Base-by-base conservation (phyloP, 2,329 filamentous ascomycete species). In the Trichoderma koningii region DNA sequence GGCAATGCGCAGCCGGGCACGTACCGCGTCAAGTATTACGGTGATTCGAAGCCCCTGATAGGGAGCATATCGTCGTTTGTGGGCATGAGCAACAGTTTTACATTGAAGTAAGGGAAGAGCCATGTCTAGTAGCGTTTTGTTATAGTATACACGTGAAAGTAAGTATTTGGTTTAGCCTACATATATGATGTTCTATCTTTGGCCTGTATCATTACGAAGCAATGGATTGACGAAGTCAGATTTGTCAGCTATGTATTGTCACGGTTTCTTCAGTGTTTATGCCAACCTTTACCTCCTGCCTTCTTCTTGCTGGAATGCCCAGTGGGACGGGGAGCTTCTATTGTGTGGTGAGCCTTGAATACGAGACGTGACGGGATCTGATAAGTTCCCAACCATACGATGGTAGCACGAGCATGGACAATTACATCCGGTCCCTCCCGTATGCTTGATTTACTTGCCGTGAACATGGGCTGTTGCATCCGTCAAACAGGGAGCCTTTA, bases 21-120 rank as follows among this genome's bases (percentile, higher is more conserved):
- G 55, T 98, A 97, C 77, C 81, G 93, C 26, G 77, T 96, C 52
- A 86, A 82, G 78, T 98, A 97, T 73, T 94, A 88, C 76, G 94
- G 94, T 0, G 93, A 97, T 77, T 81, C 86, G 3, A 97, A 93
- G 83, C 63, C 65, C 17, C 23, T 70, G 30, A 55, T 69, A 30
- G 85, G 82, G 1, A 87, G 71, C 1, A 87, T 70, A 28, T 50
- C 41, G 47, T 41, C 69, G 6, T 72, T 72, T 52, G 63, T 68
- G 47, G 70, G 70, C 17, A 70, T 68, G 23, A 72, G 68, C 47
- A 63, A 65, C 55, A 52, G 66, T 17, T 72, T 72, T 34, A 67
- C 53, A 7, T 64, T 72, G 12, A 53, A 38, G 21, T 63, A n/a
- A 66, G n/a, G 23, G 42, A 10, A 21, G 41, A 50, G 47, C 14